Evolutionary conservation across 441 rosid species (phyloP).

Genomic region (Mallotus japonicus): DNA sequence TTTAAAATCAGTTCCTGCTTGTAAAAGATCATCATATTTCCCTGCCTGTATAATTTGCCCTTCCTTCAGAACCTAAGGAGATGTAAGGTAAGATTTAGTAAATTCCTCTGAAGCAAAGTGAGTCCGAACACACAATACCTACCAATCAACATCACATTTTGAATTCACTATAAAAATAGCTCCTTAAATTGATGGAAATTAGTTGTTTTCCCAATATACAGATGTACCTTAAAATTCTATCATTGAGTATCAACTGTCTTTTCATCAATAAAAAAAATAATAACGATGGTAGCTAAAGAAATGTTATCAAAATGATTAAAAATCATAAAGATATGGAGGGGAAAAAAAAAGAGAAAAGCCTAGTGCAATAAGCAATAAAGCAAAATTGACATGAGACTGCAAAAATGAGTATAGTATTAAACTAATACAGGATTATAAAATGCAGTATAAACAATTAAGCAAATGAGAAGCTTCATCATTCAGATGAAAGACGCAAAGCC

Average conservation of each 20-base stretch:
- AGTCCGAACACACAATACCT: not conserved
- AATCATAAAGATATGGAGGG: not conserved
- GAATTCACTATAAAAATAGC: not conserved
- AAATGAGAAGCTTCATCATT: not conserved
- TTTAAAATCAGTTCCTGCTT: conserved; percentile 94
- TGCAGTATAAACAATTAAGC: not conserved
- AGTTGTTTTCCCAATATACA: not conserved
- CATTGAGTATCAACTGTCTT: not conserved
- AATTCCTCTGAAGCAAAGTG: not conserved
- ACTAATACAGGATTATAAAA: not conserved
- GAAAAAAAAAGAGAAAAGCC: not conserved
- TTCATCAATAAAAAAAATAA: not conserved
- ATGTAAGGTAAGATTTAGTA: not conserved
- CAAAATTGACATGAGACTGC: not conserved
- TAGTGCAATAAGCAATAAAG: not conserved
- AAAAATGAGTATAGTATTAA: not conserved
- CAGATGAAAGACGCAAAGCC: conserved; percentile 6
- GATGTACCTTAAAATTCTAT: not conserved
- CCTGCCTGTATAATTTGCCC: conserved; percentile 94
- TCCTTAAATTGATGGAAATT: not conserved
- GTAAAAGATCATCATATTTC: conserved; percentile 92
- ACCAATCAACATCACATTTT: not conserved
- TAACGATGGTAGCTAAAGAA: not conserved
- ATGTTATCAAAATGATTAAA: not conserved
- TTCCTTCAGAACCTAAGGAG: conserved; percentile 87